Percentiles rank a stretch among this genome's conserved stretches.
phyloP scores from a whole-genome alignment of 805 yeast species.

The Cyberlindnera meyerae region DNA sequence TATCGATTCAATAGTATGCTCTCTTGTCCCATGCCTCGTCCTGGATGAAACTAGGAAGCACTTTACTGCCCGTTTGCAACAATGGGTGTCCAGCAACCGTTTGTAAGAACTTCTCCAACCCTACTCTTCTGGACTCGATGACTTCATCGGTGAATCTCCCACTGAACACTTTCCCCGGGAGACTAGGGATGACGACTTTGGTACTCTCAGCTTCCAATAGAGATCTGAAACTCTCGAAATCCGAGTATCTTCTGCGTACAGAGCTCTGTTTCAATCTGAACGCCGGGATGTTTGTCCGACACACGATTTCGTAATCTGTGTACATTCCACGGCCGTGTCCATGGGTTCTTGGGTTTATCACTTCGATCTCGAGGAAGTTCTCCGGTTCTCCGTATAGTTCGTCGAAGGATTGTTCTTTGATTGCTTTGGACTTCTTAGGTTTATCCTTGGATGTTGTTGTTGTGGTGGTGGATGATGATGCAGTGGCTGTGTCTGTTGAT shows the following conservation, averaged over 20 bases:
- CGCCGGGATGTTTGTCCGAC: slow-evolving; percentile 88
- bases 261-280: slow-evolving; percentile 58
- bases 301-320: slow-evolving; percentile 88
- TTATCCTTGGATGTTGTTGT: too few relatives aligned
- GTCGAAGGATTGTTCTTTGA: slow-evolving; percentile 60
- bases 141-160: slow-evolving; percentile 70
- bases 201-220: slow-evolving; percentile 71
- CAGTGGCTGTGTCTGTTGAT: neutral
- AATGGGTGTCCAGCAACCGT: slow-evolving; percentile 91
- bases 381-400: slow-evolving; percentile 94
- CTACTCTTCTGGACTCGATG: slow-evolving; percentile 78
- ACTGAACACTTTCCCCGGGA: slow-evolving; percentile 83
- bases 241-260: slow-evolving; percentile 85
- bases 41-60: slow-evolving; percentile 78
- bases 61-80: slow-evolving; percentile 79
- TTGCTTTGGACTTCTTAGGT: slow-evolving; percentile 7
- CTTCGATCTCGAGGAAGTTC: slow-evolving; percentile 88
- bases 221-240: slow-evolving; percentile 76
- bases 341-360: slow-evolving; percentile 73
- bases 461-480: too few relatives aligned
- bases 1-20: slow-evolving; percentile 8
- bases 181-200: slow-evolving; percentile 75
- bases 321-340: slow-evolving; percentile 62
- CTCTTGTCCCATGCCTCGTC: slow-evolving; percentile 69
- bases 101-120: slow-evolving; percentile 72